Evolutionary conservation across 2,329 filamentous ascomycete species (phyloP).

Genomic region (Alternaria metachromatica): DNA sequence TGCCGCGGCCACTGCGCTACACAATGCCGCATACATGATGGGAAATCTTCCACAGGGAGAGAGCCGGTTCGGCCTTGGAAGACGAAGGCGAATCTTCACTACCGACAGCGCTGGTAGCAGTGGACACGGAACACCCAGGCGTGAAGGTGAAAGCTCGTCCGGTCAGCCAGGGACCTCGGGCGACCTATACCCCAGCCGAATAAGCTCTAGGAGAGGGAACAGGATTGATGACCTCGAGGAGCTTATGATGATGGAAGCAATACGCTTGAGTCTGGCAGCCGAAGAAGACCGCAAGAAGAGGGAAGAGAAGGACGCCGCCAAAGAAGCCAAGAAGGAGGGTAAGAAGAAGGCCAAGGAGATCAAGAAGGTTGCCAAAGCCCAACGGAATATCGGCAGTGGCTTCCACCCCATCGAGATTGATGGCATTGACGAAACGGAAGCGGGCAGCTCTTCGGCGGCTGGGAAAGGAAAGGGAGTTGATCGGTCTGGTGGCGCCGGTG

Average conservation of each 20-base stretch:
- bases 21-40: slow-evolving; percentile 93
- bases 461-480: slow-evolving; percentile 59
- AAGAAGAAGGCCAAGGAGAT: slow-evolving; percentile 72
- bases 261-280: slow-evolving; percentile 84
- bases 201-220: slow-evolving; percentile 62
- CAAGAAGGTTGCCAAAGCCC: slow-evolving; percentile 73
- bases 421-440: slow-evolving; percentile 29
- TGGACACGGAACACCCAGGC: slow-evolving; percentile 53
- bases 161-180: slow-evolving; percentile 42
- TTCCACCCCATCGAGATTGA: slow-evolving; percentile 63
- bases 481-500: slow-evolving; percentile 46
- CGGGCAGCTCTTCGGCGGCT: slow-evolving; percentile 38
- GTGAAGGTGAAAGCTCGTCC: slow-evolving; percentile 40
- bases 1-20: slow-evolving; percentile 90
- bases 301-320: slow-evolving; percentile 79
- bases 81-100: slow-evolving; percentile 58
- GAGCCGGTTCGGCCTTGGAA: slow-evolving; percentile 58
- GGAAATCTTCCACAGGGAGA: slow-evolving; percentile 60
- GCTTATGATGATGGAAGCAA: slow-evolving; percentile 98
- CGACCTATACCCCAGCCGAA: slow-evolving; percentile 51
- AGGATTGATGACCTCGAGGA: slow-evolving; percentile 90
- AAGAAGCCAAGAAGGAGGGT: slow-evolving; percentile 83
- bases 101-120: slow-evolving; percentile 55
- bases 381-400: slow-evolving; percentile 65
- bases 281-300: slow-evolving; percentile 92